Evolutionary conservation across 1,284 basidiomycete genomes (phyloP).

Genomic region (Microbotryum saponariae): DNA sequence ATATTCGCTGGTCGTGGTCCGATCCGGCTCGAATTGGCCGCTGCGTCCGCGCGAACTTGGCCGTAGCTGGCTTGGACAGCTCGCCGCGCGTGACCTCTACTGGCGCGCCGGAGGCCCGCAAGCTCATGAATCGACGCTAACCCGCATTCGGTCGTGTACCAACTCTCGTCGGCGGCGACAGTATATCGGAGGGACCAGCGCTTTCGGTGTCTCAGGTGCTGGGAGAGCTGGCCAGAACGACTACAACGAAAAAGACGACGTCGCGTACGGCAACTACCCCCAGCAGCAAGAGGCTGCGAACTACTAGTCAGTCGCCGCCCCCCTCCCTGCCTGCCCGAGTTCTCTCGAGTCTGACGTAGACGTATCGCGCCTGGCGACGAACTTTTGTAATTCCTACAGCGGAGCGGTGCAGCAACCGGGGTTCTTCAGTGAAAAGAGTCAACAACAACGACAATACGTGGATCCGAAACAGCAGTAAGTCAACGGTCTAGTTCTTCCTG

Average conservation of each 20-base stretch:
- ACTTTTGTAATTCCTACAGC: neutral
- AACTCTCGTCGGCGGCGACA: neutral
- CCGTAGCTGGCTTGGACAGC: neutral
- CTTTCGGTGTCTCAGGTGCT: conserved; percentile 1
- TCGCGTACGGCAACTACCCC: neutral
- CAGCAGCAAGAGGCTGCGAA: conserved; percentile 2
- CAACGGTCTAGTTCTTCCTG: neutral
- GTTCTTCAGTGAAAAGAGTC: conserved; percentile 4
- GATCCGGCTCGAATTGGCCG: neutral
- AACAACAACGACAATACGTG: neutral
- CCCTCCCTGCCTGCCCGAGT: neutral
- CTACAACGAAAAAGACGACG: conserved; percentile 2
- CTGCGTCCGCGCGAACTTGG: neutral
- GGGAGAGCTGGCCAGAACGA: neutral
- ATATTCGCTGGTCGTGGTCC: neutral
- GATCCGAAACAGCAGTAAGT: neutral
- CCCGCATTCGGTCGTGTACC: too few relatives aligned
- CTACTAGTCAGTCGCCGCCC: conserved; percentile 19
- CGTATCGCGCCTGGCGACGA: neutral
- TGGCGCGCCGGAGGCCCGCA: too few relatives aligned
- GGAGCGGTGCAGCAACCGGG: neutral
- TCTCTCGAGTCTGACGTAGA: too few relatives aligned
- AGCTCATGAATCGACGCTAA: too few relatives aligned
- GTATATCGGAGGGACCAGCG: conserved; percentile 9
- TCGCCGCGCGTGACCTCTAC: too few relatives aligned